These are phyloP conservation scores for Fusarium nygamai DNA, from an alignment of 2,329 filamentous ascomycete species.

Conservation along the genomic window DNA sequence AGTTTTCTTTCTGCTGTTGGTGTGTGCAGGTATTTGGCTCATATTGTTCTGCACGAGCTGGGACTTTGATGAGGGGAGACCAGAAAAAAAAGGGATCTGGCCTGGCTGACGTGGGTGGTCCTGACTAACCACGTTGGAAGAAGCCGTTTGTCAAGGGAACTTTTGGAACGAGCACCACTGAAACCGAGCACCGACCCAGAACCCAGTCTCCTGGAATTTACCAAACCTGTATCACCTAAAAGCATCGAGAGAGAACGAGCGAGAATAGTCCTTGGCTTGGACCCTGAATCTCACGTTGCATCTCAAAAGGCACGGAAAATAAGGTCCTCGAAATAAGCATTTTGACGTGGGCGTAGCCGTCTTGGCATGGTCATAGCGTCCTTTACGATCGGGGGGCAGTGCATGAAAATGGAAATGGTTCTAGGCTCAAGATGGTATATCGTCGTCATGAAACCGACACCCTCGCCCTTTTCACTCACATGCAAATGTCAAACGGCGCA, in stretches of 20 bases:
- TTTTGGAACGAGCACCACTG: conserved; percentile 9
- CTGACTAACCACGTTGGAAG: conserved; percentile 23
- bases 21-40: conserved; percentile 24
- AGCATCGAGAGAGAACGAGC: background rate
- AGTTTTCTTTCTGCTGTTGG: no score
- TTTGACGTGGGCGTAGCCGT: conserved; percentile 36
- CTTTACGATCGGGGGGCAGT: conserved; percentile 24
- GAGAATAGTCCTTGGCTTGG: background rate
- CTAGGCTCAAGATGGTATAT: conserved; percentile 1
- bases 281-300: conserved; percentile 11
- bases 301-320: background rate
- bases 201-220: background rate
- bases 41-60: conserved; percentile 14
- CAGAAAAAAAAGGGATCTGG: conserved; percentile 1
- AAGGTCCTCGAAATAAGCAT: conserved; percentile 28
- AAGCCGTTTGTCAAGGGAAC: conserved; percentile 19
- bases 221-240: no score
- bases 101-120: conserved; percentile 15
- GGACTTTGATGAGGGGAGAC: background rate
- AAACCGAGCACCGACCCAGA: background rate
- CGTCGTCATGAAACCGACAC: background rate
- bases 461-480: background rate
- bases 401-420: background rate
- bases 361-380: conserved; percentile 33
- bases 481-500: conserved; percentile 11